phyloP scores from a whole-genome alignment of 352 stramenopile species.

The Elongisporangium senticosum region DNA sequence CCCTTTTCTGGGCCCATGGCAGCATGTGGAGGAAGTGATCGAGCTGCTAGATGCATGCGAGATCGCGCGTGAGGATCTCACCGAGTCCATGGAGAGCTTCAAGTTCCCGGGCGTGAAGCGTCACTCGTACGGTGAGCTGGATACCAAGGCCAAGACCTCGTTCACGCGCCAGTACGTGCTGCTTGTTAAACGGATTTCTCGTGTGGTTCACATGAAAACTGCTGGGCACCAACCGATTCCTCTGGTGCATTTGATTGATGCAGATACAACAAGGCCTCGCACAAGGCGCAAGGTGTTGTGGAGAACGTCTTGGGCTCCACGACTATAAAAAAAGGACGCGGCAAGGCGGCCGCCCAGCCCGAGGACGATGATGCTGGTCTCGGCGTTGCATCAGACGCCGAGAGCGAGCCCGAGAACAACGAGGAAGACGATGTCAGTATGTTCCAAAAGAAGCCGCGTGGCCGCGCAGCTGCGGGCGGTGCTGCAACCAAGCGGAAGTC shows the following conservation, averaged over 20 bases:
- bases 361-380: constrained; percentile 48
- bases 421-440: constrained; percentile 68
- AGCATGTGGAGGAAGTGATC: constrained; percentile 89
- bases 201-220: background rate
- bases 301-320: constrained; percentile 64
- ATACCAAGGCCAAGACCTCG: constrained; percentile 88
- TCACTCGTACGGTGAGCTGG: constrained; percentile 69
- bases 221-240: constrained; percentile 1
- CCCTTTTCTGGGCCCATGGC: background rate
- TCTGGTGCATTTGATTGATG: constrained; percentile 1
- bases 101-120: constrained; percentile 74
- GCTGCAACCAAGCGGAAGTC: constrained; percentile 49
- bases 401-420: constrained; percentile 61
- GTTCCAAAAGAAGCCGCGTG: constrained; percentile 76
- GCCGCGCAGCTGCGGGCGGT: constrained; percentile 13
- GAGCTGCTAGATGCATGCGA: constrained; percentile 96
- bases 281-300: constrained; percentile 94
- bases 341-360: constrained; percentile 26
- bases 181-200: background rate
- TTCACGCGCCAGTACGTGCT: constrained; percentile 88
- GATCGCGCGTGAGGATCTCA: constrained; percentile 95
- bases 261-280: constrained; percentile 89
- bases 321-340: constrained; percentile 69
- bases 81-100: constrained; percentile 94
- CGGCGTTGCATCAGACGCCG: constrained; percentile 51